phyloP scores from a whole-genome alignment of 768 basidiomycete genomes.

The Tricholoma saponaceum region DNA sequence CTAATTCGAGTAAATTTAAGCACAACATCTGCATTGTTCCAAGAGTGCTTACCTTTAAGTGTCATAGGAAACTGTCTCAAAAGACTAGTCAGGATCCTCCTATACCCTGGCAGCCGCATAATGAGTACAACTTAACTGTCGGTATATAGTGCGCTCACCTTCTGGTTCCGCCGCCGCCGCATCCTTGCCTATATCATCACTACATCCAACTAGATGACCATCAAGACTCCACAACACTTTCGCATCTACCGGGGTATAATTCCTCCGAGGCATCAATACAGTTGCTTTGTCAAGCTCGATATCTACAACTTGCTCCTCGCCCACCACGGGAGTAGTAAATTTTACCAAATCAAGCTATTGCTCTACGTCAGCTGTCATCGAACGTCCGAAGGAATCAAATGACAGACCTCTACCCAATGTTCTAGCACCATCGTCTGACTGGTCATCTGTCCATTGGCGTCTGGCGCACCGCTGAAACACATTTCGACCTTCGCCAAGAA shows the following conservation, averaged over 20 bases:
- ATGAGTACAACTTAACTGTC: slow-evolving; percentile 4
- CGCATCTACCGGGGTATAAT: slow-evolving; percentile 28
- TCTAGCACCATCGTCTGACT: slow-evolving; percentile 38
- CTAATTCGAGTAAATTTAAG: slow-evolving; percentile 12
- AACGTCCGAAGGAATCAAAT: not conserved
- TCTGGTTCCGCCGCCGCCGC: not conserved
- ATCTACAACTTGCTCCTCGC: slow-evolving; percentile 51
- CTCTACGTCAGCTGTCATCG: not conserved
- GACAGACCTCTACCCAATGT: slow-evolving; percentile 53
- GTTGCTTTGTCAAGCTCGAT: slow-evolving; percentile 48
- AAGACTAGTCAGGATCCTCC: slow-evolving; percentile 26
- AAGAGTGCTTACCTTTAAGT: slow-evolving; percentile 28
- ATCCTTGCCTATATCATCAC: not conserved
- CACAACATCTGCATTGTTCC: not conserved
- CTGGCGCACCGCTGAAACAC: slow-evolving; percentile 34
- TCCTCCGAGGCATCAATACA: slow-evolving; percentile 29
- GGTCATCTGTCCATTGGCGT: slow-evolving; percentile 11
- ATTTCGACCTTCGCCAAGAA: slow-evolving; percentile 47
- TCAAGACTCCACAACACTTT: slow-evolving; percentile 36
- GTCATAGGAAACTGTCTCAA: slow-evolving; percentile 40
- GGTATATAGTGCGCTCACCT: slow-evolving; percentile 4
- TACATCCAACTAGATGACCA: not conserved
- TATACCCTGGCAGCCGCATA: slow-evolving; percentile 15
- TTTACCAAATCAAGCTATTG: slow-evolving; percentile 39
- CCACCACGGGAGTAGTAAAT: slow-evolving; percentile 26